Evolutionary conservation across 495 filamentous ascomycete species (phyloP).

Genomic region (Xylaria nigripes): DNA sequence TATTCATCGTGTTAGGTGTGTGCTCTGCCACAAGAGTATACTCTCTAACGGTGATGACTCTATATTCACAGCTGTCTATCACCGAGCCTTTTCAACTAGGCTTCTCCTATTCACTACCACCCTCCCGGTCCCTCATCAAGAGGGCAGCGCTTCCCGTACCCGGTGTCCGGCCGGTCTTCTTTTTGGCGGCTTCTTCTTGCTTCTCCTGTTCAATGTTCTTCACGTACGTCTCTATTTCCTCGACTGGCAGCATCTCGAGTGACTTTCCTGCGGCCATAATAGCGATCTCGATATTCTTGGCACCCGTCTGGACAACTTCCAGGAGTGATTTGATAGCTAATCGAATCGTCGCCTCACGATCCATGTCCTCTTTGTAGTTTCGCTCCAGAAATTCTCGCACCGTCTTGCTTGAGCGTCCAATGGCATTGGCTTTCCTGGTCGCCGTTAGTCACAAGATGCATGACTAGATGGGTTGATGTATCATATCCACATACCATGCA

Average conservation of each 20-base stretch:
- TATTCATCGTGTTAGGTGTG: neutral
- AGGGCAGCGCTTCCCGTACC: slow-evolving; percentile 74
- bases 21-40: neutral
- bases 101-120: slow-evolving; percentile 26
- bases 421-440: slow-evolving; percentile 95
- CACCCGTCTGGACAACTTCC: slow-evolving; percentile 96
- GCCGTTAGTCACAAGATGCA: neutral
- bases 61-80: slow-evolving; percentile 10
- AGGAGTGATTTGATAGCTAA: slow-evolving; percentile 94
- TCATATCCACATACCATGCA: slow-evolving; percentile 61
- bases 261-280: slow-evolving; percentile 92
- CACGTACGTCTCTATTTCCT: slow-evolving; percentile 92
- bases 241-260: slow-evolving; percentile 89
- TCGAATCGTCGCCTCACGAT: slow-evolving; percentile 91
- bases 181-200: slow-evolving; percentile 94
- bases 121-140: slow-evolving; percentile 57
- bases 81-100: neutral
- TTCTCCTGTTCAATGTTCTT: slow-evolving; percentile 99
- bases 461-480: neutral
- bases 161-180: slow-evolving; percentile 75
- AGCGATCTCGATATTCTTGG: slow-evolving; percentile 99
- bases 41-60: slow-evolving; percentile 15
- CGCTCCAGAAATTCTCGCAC: slow-evolving; percentile 96
- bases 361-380: slow-evolving; percentile 96
- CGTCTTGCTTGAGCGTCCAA: slow-evolving; percentile 95